Conservation (phyloP, 306 rosid genomes). For the Vicia sativa region DNA sequence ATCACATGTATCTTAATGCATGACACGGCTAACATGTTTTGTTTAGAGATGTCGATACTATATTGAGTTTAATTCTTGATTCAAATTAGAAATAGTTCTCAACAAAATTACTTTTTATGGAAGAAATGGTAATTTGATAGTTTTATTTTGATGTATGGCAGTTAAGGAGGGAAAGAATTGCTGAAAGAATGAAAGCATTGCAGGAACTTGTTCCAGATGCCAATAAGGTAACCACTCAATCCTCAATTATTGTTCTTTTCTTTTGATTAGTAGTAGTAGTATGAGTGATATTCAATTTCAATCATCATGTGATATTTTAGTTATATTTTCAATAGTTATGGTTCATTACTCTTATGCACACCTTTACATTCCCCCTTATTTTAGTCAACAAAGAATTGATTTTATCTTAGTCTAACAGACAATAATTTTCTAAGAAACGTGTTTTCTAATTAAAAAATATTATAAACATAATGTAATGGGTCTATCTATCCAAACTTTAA, state of each 20-base stretch:
- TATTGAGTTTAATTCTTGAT: no score
- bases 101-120: no score
- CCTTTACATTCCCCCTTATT: background rate
- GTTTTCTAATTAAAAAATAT: background rate
- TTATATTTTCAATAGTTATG: background rate
- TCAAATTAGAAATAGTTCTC: no score
- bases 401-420: background rate
- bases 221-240: conserved; percentile 67
- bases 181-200: conserved; percentile 96
- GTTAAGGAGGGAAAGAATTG: conserved; percentile 98
- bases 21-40: no score
- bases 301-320: background rate
- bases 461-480: conserved; percentile 25
- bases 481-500: conserved; percentile 9
- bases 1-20: no score
- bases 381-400: background rate
- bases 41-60: no score
- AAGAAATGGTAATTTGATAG: background rate
- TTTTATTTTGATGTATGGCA: conserved; percentile 41
- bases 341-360: background rate
- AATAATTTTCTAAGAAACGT: conserved; percentile 5
- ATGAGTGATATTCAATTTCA: background rate
- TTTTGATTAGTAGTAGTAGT: background rate
- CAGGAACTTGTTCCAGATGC: conserved; percentile 97
- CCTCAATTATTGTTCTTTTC: background rate